Conservation (phyloP, 78 protist species). For the Planoprotostelium fungivorum region DNA sequence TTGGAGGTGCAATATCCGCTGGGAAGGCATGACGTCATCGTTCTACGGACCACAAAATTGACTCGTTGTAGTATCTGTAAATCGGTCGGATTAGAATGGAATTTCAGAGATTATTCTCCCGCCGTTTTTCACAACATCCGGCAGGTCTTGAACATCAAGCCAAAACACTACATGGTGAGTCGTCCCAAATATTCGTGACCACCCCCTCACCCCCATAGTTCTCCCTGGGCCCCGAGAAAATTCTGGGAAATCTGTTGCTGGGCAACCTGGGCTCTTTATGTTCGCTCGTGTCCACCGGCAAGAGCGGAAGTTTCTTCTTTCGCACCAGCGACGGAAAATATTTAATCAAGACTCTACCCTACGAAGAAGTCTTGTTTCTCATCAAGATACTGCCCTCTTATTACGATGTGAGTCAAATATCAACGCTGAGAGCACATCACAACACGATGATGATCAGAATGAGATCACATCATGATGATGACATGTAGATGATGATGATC, state of each 20-base stretch:
- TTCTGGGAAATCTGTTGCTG: constrained; percentile 53
- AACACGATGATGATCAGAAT: too few relatives aligned
- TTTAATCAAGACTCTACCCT: constrained; percentile 46
- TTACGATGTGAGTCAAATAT: constrained; percentile 10
- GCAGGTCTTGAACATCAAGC: constrained; percentile 25
- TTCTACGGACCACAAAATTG: not conserved
- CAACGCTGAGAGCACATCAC: not conserved
- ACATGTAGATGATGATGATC: constrained; percentile 24
- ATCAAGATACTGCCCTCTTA: constrained; percentile 27
- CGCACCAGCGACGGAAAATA: constrained; percentile 37
- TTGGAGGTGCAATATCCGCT: not conserved
- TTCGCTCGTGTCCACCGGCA: constrained; percentile 40
- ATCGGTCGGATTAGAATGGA: constrained; percentile 6
- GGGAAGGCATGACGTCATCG: not conserved
- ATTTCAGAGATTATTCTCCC: constrained; percentile 36
- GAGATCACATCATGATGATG: constrained; percentile 26
- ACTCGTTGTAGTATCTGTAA: not conserved
- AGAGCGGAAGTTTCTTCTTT: constrained; percentile 43
- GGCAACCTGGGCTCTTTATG: constrained; percentile 35
- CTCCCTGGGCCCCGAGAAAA: constrained; percentile 56
- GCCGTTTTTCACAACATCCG: constrained; percentile 35
- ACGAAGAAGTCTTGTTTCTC: constrained; percentile 23
- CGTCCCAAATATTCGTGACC: not conserved
- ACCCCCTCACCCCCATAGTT: not conserved
- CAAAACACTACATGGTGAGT: constrained; percentile 26